A percentile compares a stretch with the other conserved stretches of the same genome.
phyloP scores from a whole-genome alignment of 2,329 filamentous ascomycete genomes.

The Trichoderma asperellum region DNA sequence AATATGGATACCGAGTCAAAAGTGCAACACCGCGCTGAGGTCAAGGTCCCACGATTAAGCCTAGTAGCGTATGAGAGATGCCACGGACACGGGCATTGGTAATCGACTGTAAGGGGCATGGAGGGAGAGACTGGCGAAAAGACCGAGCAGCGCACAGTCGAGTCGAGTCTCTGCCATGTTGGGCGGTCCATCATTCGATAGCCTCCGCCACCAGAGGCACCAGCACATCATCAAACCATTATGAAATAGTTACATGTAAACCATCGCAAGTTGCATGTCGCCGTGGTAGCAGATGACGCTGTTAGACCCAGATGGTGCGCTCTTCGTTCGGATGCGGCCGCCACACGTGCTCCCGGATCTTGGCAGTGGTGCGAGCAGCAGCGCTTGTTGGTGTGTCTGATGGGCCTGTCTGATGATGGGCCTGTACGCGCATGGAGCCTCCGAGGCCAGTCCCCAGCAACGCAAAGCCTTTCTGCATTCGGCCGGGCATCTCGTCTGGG shows the following conservation, averaged over 20 bases:
- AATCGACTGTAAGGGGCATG: background rate
- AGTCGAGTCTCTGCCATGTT: background rate
- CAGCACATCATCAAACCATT: background rate
- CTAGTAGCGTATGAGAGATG: background rate
- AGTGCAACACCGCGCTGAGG: background rate
- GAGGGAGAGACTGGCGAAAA: background rate
- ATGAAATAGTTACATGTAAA: background rate
- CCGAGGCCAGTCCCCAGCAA: background rate
- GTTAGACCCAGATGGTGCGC: background rate
- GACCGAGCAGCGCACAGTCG: background rate
- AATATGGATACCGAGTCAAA: background rate
- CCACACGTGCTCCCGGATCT: background rate
- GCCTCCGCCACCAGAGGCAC: background rate
- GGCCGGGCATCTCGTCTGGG: background rate
- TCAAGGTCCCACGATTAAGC: slow-evolving; percentile 1
- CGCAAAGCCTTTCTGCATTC: background rate
- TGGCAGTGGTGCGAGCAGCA: background rate
- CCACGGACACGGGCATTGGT: background rate
- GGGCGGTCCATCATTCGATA: background rate
- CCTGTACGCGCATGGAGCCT: background rate
- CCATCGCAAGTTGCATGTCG: background rate
- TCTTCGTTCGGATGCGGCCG: background rate
- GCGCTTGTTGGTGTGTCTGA: background rate
- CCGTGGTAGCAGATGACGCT: background rate
- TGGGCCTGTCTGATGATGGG: background rate